Conservation (phyloP, 345 rosid genomes). For the Eucalyptus fibrosa region DNA sequence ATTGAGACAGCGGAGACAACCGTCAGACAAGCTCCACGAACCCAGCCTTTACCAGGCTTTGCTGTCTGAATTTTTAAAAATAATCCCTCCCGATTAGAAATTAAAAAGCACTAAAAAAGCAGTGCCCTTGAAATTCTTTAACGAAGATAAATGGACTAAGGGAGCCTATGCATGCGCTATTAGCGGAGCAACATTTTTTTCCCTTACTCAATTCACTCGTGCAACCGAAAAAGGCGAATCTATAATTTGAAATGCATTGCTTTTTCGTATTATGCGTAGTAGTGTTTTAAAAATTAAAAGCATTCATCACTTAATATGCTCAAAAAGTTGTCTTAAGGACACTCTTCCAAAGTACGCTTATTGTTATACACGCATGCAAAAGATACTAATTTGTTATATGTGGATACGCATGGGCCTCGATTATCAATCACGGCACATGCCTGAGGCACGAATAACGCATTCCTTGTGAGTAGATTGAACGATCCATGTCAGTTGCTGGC, state of each 20-base stretch:
- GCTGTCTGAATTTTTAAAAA: background rate
- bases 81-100: background rate
- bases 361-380: background rate
- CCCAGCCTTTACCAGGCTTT: background rate
- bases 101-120: background rate
- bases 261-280: background rate
- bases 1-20: background rate
- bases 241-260: background rate
- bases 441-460: background rate
- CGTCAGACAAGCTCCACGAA: background rate
- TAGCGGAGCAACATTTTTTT: background rate
- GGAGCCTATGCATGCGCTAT: background rate
- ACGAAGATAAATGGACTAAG: background rate
- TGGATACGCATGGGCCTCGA: background rate
- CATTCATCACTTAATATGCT: background rate
- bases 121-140: background rate
- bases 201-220: background rate
- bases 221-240: background rate
- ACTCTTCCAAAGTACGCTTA: background rate
- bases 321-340: background rate
- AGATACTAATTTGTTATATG: background rate
- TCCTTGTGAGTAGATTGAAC: background rate
- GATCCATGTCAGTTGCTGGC: background rate
- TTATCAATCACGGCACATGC: background rate
- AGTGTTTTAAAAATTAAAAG: background rate